Evolutionary conservation across 768 basidiomycete species (phyloP), one percentile per base, ranked within the genome.

Genomic region (Mycena latifolia): DNA sequence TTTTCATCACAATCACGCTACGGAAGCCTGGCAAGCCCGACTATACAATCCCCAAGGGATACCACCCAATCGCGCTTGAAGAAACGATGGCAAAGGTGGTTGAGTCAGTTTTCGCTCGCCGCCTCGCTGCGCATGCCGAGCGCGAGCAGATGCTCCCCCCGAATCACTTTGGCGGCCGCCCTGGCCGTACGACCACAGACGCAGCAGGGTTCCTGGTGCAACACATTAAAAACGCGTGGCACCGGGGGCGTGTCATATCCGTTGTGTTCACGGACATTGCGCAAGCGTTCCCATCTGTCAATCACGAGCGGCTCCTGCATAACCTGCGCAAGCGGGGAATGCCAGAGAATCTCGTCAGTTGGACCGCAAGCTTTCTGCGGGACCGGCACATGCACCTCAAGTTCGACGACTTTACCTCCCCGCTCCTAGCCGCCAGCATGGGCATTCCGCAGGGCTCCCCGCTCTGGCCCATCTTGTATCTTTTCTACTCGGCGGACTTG

Each of bases 401-500:
- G 0, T 77, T 79, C 22, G 74, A 79, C 29, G 71, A 78, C 41
- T 74, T 57, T 57, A 46, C n/a, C 0, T 75, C 76, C 0, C 29
- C 55, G 79, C n/a, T n/a, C n/a, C n/a, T n/a, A n/a, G n/a, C n/a
- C n/a, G n/a, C n/a, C n/a, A n/a, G n/a, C n/a, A n/a, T n/a, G n/a
- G n/a, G n/a, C n/a, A n/a, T n/a, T n/a, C n/a, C n/a, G n/a, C n/a
- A n/a, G n/a, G n/a, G n/a, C 0, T 73, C 75, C 61, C 78, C 76
- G 0, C 61, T 77, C 75, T n/a, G n/a, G 0, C 75, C 75, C 54
- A 63, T 78, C 0, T 61, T 78, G 0, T 79, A 78, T 53, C 70
- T 75, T 2, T 74, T 79, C 27, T 80, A 77, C 62, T 79, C 76
- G 37, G 10, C 76, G 0, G 69, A 70, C 55, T 67, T 77, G 0